A percentile compares a stretch with the other conserved stretches of the same genome.
Conservation (phyloP, 176 grass and related monocot species). For the Hsuehochloa calcarea region DNA sequence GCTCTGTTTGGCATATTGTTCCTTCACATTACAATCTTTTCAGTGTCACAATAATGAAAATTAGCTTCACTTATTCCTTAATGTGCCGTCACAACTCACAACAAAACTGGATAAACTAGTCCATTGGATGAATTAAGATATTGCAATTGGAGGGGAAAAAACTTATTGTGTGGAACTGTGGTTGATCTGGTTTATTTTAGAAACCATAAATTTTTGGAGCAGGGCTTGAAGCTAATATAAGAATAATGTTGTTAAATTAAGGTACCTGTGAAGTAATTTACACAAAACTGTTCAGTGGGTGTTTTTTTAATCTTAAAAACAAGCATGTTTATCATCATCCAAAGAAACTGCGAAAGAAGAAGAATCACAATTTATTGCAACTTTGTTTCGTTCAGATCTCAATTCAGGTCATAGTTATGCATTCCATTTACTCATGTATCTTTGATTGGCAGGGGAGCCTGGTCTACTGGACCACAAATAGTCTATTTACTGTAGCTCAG, state of each 20-base stretch:
- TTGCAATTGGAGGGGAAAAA: neutral
- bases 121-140: slow-evolving; percentile 29
- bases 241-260: slow-evolving; percentile 8
- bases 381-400: slow-evolving; percentile 21
- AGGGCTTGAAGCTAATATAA: slow-evolving; percentile 12
- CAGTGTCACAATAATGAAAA: slow-evolving; percentile 16
- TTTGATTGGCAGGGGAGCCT: slow-evolving; percentile 66
- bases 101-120: slow-evolving; percentile 11
- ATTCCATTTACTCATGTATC: neutral
- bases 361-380: neutral
- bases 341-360: neutral
- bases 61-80: neutral
- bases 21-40: neutral
- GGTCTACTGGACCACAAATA: slow-evolving; percentile 90
- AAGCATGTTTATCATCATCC: slow-evolving; percentile 16
- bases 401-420: neutral
- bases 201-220: neutral
- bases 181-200: neutral
- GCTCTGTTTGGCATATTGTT: slow-evolving; percentile 15
- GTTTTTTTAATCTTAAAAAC: neutral
- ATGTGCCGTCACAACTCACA: slow-evolving; percentile 14
- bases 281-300: slow-evolving; percentile 1
- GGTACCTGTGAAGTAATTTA: neutral
- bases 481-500: slow-evolving; percentile 74
- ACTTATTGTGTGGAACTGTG: neutral